A percentile compares a stretch with the other conserved stretches of the same genome.
phyloP scores from a whole-genome alignment of 352 stramenopile genomes.

The Elongisporangium anandrum region DNA sequence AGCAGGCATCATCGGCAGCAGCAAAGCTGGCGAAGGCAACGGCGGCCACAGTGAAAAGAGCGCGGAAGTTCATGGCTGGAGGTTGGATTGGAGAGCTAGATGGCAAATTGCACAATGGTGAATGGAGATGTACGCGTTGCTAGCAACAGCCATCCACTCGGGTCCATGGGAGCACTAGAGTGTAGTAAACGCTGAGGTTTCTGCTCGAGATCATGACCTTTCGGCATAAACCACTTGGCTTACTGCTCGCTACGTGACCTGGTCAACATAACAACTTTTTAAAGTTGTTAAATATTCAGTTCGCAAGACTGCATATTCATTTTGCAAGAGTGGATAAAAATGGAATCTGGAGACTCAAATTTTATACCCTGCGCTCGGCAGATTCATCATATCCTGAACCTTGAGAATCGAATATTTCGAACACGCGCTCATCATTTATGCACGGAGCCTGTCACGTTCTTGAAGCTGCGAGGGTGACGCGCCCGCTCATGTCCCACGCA shows the following conservation, averaged over 20 bases:
- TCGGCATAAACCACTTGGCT: too few relatives aligned
- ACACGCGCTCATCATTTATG: background rate
- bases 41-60: slow-evolving; percentile 12
- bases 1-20: slow-evolving; percentile 3
- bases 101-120: slow-evolving; percentile 12
- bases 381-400: background rate
- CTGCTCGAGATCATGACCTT: too few relatives aligned
- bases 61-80: slow-evolving; percentile 13
- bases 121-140: too few relatives aligned
- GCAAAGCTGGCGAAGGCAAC: slow-evolving; percentile 9
- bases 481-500: background rate
- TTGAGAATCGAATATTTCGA: background rate
- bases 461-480: background rate
- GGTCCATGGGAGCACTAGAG: too few relatives aligned
- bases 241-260: too few relatives aligned
- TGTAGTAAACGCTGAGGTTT: too few relatives aligned
- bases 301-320: background rate
- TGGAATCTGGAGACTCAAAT: too few relatives aligned
- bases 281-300: background rate
- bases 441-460: background rate
- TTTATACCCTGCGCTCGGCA: too few relatives aligned
- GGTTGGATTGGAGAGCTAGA: background rate
- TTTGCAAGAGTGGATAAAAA: background rate
- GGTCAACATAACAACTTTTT: too few relatives aligned
- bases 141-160: too few relatives aligned